Percentiles rank a stretch among this genome's conserved stretches.
Evolutionary conservation across 179 eudicot genomes (phyloP).

Genomic region (Vitellaria paradoxa): DNA sequence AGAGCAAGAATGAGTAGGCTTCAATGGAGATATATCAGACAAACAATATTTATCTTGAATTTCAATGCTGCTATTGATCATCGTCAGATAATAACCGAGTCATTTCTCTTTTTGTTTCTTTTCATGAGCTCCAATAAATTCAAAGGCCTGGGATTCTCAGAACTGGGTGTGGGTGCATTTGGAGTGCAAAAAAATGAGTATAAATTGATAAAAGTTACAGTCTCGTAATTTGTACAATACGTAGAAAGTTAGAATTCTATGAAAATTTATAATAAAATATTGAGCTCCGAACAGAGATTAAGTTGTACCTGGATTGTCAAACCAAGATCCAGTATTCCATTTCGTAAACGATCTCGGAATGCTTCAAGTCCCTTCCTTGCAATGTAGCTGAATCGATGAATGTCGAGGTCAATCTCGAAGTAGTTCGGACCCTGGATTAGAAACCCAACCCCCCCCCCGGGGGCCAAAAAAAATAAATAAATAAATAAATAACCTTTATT

Average conservation of each 20-base stretch:
- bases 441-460: too few species aligned
- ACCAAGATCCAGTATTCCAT: constrained; percentile 74
- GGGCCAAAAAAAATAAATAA: background rate
- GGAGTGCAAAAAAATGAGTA: too few species aligned
- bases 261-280: too few species aligned
- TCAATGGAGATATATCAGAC: too few species aligned
- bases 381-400: constrained; percentile 89
- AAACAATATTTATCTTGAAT: too few species aligned
- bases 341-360: constrained; percentile 62
- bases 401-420: constrained; percentile 91
- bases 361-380: constrained; percentile 93
- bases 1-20: too few species aligned
- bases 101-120: background rate
- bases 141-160: background rate
- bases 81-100: background rate
- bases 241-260: too few species aligned
- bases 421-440: constrained; percentile 72
- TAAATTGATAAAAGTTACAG: too few species aligned
- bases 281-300: too few species aligned
- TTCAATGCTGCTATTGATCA: background rate
- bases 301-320: constrained; percentile 75
- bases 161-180: too few species aligned
- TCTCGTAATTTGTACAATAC: too few species aligned
- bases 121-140: background rate
- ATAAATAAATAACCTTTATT: too few species aligned